Base-by-base conservation (phyloP, 352 stramenopile genomes). In the Pythium myriotylum region DNA sequence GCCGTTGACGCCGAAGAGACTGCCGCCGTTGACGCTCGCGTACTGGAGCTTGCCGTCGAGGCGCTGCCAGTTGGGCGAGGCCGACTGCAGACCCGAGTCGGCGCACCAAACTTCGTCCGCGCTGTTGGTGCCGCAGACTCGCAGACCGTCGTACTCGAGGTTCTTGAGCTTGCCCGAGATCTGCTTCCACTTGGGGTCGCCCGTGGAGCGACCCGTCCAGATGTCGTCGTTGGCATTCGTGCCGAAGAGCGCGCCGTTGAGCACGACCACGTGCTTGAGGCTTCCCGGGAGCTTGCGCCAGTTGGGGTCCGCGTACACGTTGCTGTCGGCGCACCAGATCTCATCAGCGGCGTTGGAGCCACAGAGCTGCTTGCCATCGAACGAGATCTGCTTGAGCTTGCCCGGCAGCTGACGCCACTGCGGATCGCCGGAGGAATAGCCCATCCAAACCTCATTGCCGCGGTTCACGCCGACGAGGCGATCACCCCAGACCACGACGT, bases 291-390 rank as follows among this genome's bases (percentile, higher is more conserved):
- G 22, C 7, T 51, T 42, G 20, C 59, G 64, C 70, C 67, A 75
- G 12, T 62, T 67, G 8, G 59, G 57, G 24, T 45, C 60, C 37
- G 41, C 27, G 16, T 45, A 55, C 37, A 75, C 54, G 23, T 54
- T 29, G 20, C 35, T 22, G 39, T 74, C 63, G n/a, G 67, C 67
- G 43, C 67, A 75, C 53, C 41, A 75, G 47, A 75, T 59, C 26
- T 69, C 48, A 54, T 68, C 47, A 27, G 0, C 29, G 5, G 13
- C 19, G 58, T 52, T 65, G n/a, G 42, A 37, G 12, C 46, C 67
- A 26, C 67, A 75, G 39, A 75, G 43, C 37, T 70, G 56, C 43
- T 74, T 71, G 52, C 67, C 67, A 32, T 75, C 62, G 10, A 53
- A 66, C 33, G 67, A 72, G 26, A 72, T 54, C 35, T 66, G 53